These are phyloP conservation scores for Cercospora beticola DNA, from an alignment of 2,329 filamentous ascomycete species.

Conservation along the genomic window DNA sequence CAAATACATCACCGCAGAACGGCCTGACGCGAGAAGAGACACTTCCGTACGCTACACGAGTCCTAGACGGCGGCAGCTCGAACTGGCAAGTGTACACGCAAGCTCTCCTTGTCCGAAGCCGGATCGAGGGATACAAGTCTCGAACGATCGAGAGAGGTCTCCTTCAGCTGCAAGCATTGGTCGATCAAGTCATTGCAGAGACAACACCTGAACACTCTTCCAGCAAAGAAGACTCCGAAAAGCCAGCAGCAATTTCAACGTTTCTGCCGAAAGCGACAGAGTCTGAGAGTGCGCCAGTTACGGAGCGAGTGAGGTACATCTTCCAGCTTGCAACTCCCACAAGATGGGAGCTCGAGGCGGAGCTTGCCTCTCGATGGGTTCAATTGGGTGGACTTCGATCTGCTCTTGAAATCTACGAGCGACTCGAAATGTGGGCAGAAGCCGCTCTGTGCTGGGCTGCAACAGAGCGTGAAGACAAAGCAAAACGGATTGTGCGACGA, in stretches of 20 bases:
- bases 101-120: conserved; percentile 80
- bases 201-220: conserved; percentile 47
- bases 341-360: conserved; percentile 90
- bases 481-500: conserved; percentile 70
- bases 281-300: conserved; percentile 73
- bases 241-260: conserved; percentile 58
- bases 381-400: conserved; percentile 82
- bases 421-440: conserved; percentile 90
- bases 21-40: conserved; percentile 91
- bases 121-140: conserved; percentile 84
- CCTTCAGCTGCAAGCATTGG: conserved; percentile 88
- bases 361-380: conserved; percentile 91
- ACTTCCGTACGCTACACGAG: conserved; percentile 82
- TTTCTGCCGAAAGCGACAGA: conserved; percentile 78
- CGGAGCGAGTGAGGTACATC: conserved; percentile 76
- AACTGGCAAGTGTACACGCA: conserved; percentile 99
- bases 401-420: conserved; percentile 92
- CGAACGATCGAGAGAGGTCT: conserved; percentile 86
- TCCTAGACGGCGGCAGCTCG: conserved; percentile 81
- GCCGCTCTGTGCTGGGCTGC: conserved; percentile 84
- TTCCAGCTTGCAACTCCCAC: conserved; percentile 81
- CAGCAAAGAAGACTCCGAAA: conserved; percentile 30
- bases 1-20: conserved; percentile 81
- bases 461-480: conserved; percentile 79
- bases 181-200: conserved; percentile 91